phyloP scores from a whole-genome alignment of 345 rosid species.

The Hirschfeldia incana region DNA sequence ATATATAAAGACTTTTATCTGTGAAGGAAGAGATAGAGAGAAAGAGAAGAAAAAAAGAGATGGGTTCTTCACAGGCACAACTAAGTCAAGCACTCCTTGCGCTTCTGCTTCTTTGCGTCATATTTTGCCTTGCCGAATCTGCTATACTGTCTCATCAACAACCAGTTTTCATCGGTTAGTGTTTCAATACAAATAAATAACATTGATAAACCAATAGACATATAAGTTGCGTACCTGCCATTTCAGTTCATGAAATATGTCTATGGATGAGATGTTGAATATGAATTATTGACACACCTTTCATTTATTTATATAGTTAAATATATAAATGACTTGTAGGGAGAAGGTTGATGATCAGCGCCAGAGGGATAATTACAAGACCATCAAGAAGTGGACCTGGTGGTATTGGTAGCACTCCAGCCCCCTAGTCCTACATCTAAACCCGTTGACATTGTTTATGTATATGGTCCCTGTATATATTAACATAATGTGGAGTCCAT shows the following conservation, averaged over 20 bases:
- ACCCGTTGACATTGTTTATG: neutral
- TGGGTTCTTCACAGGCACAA: neutral
- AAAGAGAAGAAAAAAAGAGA: neutral
- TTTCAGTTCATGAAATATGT: neutral
- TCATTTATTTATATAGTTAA: neutral
- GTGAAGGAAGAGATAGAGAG: neutral
- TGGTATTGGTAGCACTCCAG: neutral
- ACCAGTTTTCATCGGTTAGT: constrained; percentile 7
- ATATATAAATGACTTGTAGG: neutral
- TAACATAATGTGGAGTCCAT: neutral
- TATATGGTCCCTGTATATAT: too few relatives aligned
- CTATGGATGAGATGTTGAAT: neutral
- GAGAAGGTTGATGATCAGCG: neutral
- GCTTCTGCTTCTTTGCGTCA: constrained; percentile 11
- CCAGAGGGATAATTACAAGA: neutral
- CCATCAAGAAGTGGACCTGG: constrained; percentile 10
- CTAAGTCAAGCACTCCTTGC: neutral
- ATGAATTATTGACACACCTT: neutral
- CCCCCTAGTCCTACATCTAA: neutral
- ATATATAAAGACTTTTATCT: neutral
- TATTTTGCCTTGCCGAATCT: neutral
- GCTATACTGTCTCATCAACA: neutral
- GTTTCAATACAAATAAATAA: neutral
- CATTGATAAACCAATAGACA: neutral
- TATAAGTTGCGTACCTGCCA: neutral